These are phyloP conservation scores for Acanthamoeba rhysodes DNA, from an alignment of 208 protist genomes.

Conservation along the genomic window DNA sequence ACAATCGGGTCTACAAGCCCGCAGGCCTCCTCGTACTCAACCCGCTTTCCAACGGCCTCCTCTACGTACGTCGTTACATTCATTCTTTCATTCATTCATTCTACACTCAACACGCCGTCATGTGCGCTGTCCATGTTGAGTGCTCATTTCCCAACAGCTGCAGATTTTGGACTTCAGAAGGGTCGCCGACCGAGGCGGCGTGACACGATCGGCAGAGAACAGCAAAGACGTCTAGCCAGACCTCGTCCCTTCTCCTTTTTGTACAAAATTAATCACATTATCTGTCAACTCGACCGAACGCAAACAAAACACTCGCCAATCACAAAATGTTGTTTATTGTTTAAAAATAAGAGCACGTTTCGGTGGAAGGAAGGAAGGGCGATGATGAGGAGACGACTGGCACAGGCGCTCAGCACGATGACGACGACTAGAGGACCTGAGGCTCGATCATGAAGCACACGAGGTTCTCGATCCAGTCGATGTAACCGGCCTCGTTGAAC, in stretches of 20 bases:
- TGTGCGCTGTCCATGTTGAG: background rate
- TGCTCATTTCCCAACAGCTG: conserved; percentile 3
- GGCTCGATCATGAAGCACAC: background rate
- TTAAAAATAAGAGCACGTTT: too few species aligned
- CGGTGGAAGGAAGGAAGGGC: too few species aligned
- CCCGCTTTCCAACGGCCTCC: conserved; percentile 53
- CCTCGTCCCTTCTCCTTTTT: background rate
- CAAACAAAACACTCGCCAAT: too few species aligned
- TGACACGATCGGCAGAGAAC: background rate
- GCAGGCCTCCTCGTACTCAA: background rate
- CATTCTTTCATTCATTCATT: background rate
- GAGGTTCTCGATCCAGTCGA: background rate
- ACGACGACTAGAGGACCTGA: too few species aligned
- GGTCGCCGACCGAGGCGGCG: background rate
- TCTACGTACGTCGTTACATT: conserved; percentile 25
- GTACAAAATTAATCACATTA: too few species aligned
- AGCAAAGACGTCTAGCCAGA: conserved; percentile 6
- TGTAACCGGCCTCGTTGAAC: background rate
- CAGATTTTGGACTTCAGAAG: conserved; percentile 41
- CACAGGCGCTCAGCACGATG: too few species aligned
- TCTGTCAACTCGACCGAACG: too few species aligned
- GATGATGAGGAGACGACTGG: too few species aligned
- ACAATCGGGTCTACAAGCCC: conserved; percentile 62
- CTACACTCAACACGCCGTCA: background rate
- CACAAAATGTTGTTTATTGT: too few species aligned